phyloP scores from a whole-genome alignment of 2,329 filamentous ascomycete genomes.

The Diaporthe caulivora region DNA sequence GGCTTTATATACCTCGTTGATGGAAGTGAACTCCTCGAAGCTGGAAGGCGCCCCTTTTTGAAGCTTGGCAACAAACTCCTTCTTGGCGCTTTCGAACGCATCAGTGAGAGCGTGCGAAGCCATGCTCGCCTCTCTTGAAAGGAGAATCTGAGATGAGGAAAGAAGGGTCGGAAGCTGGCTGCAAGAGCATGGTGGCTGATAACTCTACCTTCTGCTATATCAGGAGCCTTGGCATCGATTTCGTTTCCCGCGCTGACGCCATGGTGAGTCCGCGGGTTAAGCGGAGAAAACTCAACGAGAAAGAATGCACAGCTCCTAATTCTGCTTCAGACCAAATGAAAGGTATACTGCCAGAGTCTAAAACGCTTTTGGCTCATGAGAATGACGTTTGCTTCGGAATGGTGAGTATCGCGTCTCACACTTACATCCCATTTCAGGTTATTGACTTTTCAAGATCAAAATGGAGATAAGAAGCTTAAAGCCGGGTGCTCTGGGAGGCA shows the following conservation, averaged over 20 bases:
- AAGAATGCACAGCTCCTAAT: background rate
- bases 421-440: background rate
- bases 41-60: background rate
- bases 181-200: background rate
- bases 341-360: background rate
- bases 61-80: background rate
- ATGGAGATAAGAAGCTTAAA: background rate
- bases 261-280: background rate
- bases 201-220: background rate
- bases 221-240: background rate
- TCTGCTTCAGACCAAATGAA: background rate
- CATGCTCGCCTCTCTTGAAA: background rate
- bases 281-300: background rate
- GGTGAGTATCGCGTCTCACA: background rate
- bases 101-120: background rate
- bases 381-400: background rate
- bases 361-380: background rate
- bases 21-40: background rate
- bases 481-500: background rate
- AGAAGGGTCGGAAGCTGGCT: background rate
- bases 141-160: background rate
- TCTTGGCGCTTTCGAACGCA: background rate
- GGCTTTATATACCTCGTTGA: background rate
- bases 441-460: background rate
- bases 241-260: no score